Evolutionary conservation across 345 rosid species (phyloP).

Genomic region (Pistacia atlantica): DNA sequence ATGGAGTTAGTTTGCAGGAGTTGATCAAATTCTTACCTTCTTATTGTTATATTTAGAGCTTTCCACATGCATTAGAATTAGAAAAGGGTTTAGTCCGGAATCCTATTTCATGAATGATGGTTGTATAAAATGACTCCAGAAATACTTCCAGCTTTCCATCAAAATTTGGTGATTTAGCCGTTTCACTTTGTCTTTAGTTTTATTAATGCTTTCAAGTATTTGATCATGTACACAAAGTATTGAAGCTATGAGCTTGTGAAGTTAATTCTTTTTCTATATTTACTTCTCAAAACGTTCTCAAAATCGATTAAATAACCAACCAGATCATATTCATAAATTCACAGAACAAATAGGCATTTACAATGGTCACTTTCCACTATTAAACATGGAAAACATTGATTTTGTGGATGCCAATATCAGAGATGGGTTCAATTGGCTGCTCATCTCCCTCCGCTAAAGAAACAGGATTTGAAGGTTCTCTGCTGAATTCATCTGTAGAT

Average conservation of each 20-base stretch:
- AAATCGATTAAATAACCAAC: too few relatives aligned
- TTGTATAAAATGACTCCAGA: background rate
- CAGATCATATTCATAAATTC: too few relatives aligned
- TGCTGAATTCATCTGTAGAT: slow-evolving; percentile 74
- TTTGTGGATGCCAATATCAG: slow-evolving; percentile 64
- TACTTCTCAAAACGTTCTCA: too few relatives aligned
- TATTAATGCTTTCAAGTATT: too few relatives aligned
- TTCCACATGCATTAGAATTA: background rate
- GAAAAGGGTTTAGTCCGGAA: background rate
- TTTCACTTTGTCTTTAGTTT: background rate
- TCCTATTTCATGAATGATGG: background rate
- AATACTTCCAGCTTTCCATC: background rate
- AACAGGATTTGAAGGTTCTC: slow-evolving; percentile 56
- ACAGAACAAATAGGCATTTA: too few relatives aligned
- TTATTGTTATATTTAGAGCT: too few relatives aligned
- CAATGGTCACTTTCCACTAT: slow-evolving; percentile 11
- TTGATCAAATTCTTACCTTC: too few relatives aligned
- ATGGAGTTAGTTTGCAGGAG: background rate
- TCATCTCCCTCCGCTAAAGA: slow-evolving; percentile 43
- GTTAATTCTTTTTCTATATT: too few relatives aligned
- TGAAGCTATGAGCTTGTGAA: too few relatives aligned
- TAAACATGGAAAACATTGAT: slow-evolving; percentile 61
- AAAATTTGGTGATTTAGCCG: background rate
- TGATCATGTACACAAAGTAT: too few relatives aligned
- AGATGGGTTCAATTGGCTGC: slow-evolving; percentile 71